These are phyloP conservation scores for Cercospora zeina DNA, from an alignment of 2,329 filamentous ascomycete species.

Conservation along the genomic window DNA sequence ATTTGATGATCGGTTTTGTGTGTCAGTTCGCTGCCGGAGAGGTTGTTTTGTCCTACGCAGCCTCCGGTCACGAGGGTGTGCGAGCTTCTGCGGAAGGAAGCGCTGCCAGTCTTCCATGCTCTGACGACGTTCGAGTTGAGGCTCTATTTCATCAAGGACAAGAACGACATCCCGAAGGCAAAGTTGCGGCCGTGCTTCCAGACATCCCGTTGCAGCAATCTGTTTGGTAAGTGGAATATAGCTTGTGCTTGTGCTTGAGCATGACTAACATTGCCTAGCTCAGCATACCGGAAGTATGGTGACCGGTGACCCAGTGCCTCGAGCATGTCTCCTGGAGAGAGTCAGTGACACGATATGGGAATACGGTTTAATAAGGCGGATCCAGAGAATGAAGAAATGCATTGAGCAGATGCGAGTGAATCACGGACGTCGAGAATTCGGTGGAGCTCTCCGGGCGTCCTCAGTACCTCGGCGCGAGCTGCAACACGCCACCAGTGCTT, in stretches of 20 bases:
- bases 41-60: constrained; percentile 12
- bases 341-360: too few relatives aligned
- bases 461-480: constrained; percentile 9
- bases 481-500: constrained; percentile 2
- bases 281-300: neutral
- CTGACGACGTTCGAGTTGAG: neutral
- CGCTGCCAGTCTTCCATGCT: constrained; percentile 10
- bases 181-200: neutral
- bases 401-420: neutral
- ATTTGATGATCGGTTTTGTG: constrained; percentile 5
- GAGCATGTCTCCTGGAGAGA: neutral
- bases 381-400: too few relatives aligned
- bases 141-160: neutral
- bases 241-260: neutral
- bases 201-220: neutral
- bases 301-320: neutral
- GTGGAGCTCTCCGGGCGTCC: neutral
- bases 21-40: neutral
- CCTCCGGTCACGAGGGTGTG: constrained; percentile 14
- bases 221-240: neutral
- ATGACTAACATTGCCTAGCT: neutral
- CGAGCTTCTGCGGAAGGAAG: constrained; percentile 14
- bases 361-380: too few relatives aligned
- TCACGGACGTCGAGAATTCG: neutral
- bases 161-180: neutral